Base-by-base conservation (phyloP, 2,329 filamentous ascomycete species). In the Phyllosticta citrichinensis region DNA sequence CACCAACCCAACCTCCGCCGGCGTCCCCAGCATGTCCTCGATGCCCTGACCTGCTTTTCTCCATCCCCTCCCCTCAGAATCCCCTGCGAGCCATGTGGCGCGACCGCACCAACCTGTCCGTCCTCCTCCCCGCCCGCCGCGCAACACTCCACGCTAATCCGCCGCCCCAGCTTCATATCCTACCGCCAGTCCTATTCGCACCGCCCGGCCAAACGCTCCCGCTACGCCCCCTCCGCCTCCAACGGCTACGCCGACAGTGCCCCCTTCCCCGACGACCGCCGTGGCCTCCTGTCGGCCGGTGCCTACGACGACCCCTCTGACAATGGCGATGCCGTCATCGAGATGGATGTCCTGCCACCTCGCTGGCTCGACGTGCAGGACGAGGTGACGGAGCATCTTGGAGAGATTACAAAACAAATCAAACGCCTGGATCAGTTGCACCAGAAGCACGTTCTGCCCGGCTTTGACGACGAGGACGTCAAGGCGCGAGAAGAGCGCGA, bases 161-260 rank as follows among this genome's bases (percentile, higher is more conserved):
- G 68, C 66, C 68, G 66, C 74, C 22, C 67, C 71, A 96, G 93
- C 74, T 99, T 95, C 76, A 94, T 99, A 74, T 97, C 94, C 76
- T 99, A 97, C 81, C 92, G 94, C 71, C 94, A 99, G 79, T 97
- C 93, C 70, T 97, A 97, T 77, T 86, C 91, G 69, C 94, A 97
- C 76, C 92, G 97, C 74, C 94, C 94, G 59, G 84, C 86, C 63
- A 92, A 95, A 77, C 91, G 91, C 77, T 91, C 90, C 75, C 85
- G 86, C 66, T 87, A 87, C 69, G 74, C 77, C 69, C 73, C 70
- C 61, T 73, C 79, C 61, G 75, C 82, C 61, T 75, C 80, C 64
- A 79, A 83, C 72, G 82, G 79, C 64, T 82, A 75, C 65, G 72
- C 71, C 70, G 76, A 77, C 64, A 66, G 68, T 67, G 68, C 79